These are phyloP conservation scores for Hyaloperonospora brassicae DNA, from an alignment of 352 stramenopile species.

Conservation along the genomic window DNA sequence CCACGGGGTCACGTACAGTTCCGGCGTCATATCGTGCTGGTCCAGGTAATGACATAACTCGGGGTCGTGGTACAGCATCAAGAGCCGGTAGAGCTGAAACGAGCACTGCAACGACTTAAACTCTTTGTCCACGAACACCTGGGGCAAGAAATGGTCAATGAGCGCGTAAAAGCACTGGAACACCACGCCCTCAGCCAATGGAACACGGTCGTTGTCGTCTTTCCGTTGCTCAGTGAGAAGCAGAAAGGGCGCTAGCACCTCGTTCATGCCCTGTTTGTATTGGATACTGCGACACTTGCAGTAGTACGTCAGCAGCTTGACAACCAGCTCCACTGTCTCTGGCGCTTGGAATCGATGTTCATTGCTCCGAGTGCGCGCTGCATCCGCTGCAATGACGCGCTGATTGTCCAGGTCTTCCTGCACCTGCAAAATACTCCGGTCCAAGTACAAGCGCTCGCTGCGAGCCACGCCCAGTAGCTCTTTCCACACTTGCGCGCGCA, in stretches of 20 bases:
- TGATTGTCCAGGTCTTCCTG: constrained; percentile 87
- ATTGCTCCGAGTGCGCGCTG: constrained; percentile 70
- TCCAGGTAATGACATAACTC: constrained; percentile 83
- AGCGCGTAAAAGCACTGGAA: constrained; percentile 87
- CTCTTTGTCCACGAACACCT: constrained; percentile 85
- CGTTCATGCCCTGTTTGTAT: constrained; percentile 94
- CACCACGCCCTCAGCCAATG: constrained; percentile 55
- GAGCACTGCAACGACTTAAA: constrained; percentile 89
- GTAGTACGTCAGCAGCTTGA: constrained; percentile 88
- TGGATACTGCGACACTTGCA: constrained; percentile 84
- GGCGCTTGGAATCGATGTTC: constrained; percentile 69
- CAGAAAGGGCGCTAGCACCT: constrained; percentile 89
- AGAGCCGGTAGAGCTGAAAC: constrained; percentile 85
- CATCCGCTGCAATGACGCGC: constrained; percentile 85
- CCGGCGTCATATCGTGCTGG: constrained; percentile 87
- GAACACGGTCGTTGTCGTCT: constrained; percentile 18
- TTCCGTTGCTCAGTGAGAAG: constrained; percentile 42
- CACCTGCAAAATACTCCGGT: constrained; percentile 64
- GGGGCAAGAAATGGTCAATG: constrained; percentile 83
- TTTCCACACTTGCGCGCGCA: constrained; percentile 69
- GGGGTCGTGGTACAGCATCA: constrained; percentile 90
- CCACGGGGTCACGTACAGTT: constrained; percentile 91
- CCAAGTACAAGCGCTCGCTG: constrained; percentile 51
- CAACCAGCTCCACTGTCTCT: constrained; percentile 66
- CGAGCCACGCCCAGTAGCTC: constrained; percentile 64